Percentiles rank a stretch among this genome's conserved stretches.
Evolutionary conservation across 2,329 filamentous ascomycete genomes (phyloP).

Genomic region (Calonectria crousiana): DNA sequence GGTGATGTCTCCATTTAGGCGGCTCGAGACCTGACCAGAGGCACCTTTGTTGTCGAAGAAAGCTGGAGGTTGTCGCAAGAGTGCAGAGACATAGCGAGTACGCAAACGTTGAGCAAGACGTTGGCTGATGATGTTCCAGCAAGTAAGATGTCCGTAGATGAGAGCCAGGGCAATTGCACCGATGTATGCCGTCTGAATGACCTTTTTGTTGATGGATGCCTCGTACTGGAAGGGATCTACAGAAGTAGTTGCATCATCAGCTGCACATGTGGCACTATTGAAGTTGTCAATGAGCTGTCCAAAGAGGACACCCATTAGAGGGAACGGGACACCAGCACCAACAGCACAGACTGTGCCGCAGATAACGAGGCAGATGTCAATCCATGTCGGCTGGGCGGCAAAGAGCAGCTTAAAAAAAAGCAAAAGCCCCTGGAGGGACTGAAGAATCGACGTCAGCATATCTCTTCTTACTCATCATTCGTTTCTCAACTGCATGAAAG

Average conservation of each 20-base stretch:
- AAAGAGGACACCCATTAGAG: slow-evolving; percentile 73
- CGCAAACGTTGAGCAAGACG: slow-evolving; percentile 73
- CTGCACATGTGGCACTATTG: slow-evolving; percentile 65
- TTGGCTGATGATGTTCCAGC: slow-evolving; percentile 74
- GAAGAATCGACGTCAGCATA: background rate
- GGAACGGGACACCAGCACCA: slow-evolving; percentile 71
- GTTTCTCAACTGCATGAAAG: too few species aligned
- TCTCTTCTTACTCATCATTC: too few species aligned
- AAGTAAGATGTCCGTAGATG: slow-evolving; percentile 74
- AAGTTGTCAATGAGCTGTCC: slow-evolving; percentile 72
- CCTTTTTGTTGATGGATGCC: slow-evolving; percentile 63
- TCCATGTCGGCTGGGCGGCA: slow-evolving; percentile 50
- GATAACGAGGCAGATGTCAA: slow-evolving; percentile 56
- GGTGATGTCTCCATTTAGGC: slow-evolving; percentile 74
- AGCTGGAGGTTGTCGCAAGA: slow-evolving; percentile 71
- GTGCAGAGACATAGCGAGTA: slow-evolving; percentile 67
- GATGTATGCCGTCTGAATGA: slow-evolving; percentile 70
- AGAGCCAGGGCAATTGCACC: slow-evolving; percentile 71
- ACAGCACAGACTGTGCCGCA: slow-evolving; percentile 60
- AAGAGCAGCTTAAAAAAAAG: slow-evolving; percentile 58
- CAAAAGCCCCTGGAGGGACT: slow-evolving; percentile 30
- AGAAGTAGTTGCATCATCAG: slow-evolving; percentile 34
- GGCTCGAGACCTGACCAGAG: slow-evolving; percentile 72
- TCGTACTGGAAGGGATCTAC: slow-evolving; percentile 49
- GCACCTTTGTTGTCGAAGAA: slow-evolving; percentile 72